Conservation (phyloP, 495 filamentous ascomycete species). For the Penicillium desertorum region DNA sequence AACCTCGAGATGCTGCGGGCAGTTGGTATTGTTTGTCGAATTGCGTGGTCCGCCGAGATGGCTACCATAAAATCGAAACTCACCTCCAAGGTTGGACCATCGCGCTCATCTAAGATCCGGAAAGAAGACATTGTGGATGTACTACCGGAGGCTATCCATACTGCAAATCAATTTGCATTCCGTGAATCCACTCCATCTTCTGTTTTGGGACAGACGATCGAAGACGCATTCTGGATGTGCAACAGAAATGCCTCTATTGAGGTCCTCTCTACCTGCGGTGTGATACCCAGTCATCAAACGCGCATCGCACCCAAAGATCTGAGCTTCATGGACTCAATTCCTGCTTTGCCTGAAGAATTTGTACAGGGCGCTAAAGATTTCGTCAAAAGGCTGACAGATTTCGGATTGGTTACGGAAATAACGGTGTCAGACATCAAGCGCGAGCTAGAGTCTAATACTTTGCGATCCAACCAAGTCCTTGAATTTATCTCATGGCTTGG, state of each 20-base stretch:
- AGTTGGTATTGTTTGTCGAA: conserved; percentile 83
- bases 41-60: conserved; percentile 88
- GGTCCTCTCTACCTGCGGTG: conserved; percentile 80
- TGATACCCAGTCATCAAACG: conserved; percentile 73
- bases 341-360: conserved; percentile 76
- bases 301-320: conserved; percentile 79
- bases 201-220: conserved; percentile 76
- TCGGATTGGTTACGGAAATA: conserved; percentile 77
- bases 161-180: conserved; percentile 73
- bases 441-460: conserved; percentile 73
- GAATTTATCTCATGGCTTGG: conserved; percentile 83
- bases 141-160: conserved; percentile 74
- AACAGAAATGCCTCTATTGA: conserved; percentile 79
- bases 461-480: conserved; percentile 69
- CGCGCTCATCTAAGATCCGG: conserved; percentile 55
- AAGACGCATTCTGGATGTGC: conserved; percentile 93
- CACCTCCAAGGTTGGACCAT: conserved; percentile 29
- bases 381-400: conserved; percentile 72
- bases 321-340: conserved; percentile 87
- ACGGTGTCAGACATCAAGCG: conserved; percentile 80
- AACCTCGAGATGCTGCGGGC: conserved; percentile 93
- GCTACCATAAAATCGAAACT: conserved; percentile 58
- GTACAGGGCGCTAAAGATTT: conserved; percentile 63
- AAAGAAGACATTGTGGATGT: conserved; percentile 63
- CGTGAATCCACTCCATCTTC: conserved; percentile 83